Percentiles rank a stretch among this genome's conserved stretches.
Conservation (phyloP, 2,329 filamentous ascomycete genomes). For the Endoconidiophora laricicola region DNA sequence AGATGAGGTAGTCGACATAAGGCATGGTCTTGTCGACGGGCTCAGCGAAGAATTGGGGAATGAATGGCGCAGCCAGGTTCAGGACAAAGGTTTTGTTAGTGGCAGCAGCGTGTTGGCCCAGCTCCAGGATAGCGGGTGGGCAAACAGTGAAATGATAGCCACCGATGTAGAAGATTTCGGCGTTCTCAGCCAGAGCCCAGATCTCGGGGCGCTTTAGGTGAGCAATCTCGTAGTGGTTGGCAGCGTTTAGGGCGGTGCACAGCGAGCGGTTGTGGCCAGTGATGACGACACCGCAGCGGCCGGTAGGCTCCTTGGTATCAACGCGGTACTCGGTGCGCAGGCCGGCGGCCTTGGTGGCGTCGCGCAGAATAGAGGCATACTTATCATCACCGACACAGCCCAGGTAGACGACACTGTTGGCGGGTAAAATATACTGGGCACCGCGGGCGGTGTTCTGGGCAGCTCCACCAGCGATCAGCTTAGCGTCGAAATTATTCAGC, state of each 20-base stretch:
- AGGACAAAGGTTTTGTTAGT: conserved; percentile 87
- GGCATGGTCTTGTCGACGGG: conserved; percentile 69
- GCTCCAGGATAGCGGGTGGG: conserved; percentile 73
- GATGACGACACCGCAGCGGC: conserved; percentile 90
- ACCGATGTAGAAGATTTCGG: conserved; percentile 80
- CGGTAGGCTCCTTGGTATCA: conserved; percentile 68
- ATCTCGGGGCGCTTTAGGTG: conserved; percentile 83
- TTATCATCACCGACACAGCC: conserved; percentile 92
- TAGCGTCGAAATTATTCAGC: conserved; percentile 78
- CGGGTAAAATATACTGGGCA: conserved; percentile 84
- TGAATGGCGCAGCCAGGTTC: conserved; percentile 89
- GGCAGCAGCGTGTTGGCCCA: conserved; percentile 75
- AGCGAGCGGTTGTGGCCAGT: conserved; percentile 91
- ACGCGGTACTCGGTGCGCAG: conserved; percentile 90
- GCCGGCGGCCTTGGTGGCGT: conserved; percentile 74
- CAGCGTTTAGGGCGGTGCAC: conserved; percentile 87
- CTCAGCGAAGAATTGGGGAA: conserved; percentile 95
- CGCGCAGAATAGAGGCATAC: conserved; percentile 74
- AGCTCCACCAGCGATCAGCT: conserved; percentile 87
- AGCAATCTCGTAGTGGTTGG: conserved; percentile 91
- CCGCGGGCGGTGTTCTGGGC: conserved; percentile 96
- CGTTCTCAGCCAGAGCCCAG: conserved; percentile 81
- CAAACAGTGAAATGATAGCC: conserved; percentile 97
- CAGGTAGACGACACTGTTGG: conserved; percentile 82
- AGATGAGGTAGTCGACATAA: conserved; percentile 92